phyloP scores from a whole-genome alignment of 352 stramenopile genomes.

The Albugo laibachii region DNA sequence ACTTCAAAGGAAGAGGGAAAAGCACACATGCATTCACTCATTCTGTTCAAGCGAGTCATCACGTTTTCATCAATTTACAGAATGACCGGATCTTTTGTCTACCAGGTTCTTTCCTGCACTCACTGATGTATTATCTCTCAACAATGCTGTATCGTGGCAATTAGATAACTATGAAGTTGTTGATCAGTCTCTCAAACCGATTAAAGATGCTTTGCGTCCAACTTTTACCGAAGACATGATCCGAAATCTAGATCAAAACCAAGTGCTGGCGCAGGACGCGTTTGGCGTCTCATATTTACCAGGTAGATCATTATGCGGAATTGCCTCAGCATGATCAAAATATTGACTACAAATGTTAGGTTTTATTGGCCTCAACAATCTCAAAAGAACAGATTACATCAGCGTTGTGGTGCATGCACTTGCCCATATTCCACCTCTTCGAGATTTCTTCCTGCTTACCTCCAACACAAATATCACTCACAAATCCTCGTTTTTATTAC shows the following conservation, averaged over 20 bases:
- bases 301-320: conserved; percentile 4
- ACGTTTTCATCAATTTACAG: conserved; percentile 95
- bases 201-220: conserved; percentile 87
- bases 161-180: conserved; percentile 97
- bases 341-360: conserved; percentile 18
- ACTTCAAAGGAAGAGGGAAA: conserved; percentile 89
- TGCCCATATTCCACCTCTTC: conserved; percentile 85
- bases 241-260: conserved; percentile 79
- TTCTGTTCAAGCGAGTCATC: conserved; percentile 89
- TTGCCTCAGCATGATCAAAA: neutral
- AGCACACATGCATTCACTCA: conserved; percentile 93
- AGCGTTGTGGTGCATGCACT: conserved; percentile 94
- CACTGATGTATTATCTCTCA: neutral
- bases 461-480: conserved; percentile 5
- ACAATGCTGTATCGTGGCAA: neutral
- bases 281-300: conserved; percentile 94
- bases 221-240: conserved; percentile 76
- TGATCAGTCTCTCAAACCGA: conserved; percentile 88
- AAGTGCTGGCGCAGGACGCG: conserved; percentile 82
- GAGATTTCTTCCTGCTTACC: conserved; percentile 88
- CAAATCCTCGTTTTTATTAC: conserved; percentile 73
- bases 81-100: conserved; percentile 93
- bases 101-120: conserved; percentile 18
- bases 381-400: conserved; percentile 96
- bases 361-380: conserved; percentile 96